These are phyloP conservation scores for Coleophoma cylindrospora DNA, from an alignment of 2,329 filamentous ascomycete genomes.

Conservation along the genomic window DNA sequence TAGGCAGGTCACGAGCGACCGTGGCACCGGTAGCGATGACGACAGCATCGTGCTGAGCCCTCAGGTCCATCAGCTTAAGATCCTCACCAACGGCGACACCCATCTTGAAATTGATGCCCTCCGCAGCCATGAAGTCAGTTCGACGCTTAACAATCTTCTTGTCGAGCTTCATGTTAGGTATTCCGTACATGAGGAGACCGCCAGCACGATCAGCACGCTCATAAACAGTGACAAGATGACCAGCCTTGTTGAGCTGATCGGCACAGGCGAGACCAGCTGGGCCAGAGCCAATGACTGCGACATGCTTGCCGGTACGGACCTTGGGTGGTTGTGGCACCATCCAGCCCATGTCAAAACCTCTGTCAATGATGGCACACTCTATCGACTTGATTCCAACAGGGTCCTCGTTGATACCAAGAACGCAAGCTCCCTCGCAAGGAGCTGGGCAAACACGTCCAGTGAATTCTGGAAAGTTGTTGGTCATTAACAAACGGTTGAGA, in stretches of 20 bases:
- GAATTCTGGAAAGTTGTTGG: slow-evolving; percentile 98
- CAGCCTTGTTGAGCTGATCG: slow-evolving; percentile 91
- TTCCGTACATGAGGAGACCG: slow-evolving; percentile 95
- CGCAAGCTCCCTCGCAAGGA: slow-evolving; percentile 93
- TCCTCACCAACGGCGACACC: slow-evolving; percentile 74
- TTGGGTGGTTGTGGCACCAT: slow-evolving; percentile 80
- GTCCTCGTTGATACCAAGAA: slow-evolving; percentile 93
- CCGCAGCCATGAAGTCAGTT: slow-evolving; percentile 88
- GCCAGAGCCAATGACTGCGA: slow-evolving; percentile 88
- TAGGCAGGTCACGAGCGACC: slow-evolving; percentile 86
- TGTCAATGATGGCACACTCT: slow-evolving; percentile 95
- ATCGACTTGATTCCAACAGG: slow-evolving; percentile 98
- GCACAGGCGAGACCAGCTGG: slow-evolving; percentile 86
- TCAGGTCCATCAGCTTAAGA: slow-evolving; percentile 65
- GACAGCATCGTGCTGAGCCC: slow-evolving; percentile 72
- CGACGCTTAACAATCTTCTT: slow-evolving; percentile 95
- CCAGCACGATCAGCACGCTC: slow-evolving; percentile 88
- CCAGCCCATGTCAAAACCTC: slow-evolving; percentile 97
- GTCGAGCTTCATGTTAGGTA: slow-evolving; percentile 99
- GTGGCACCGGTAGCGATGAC: slow-evolving; percentile 91
- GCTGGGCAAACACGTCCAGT: slow-evolving; percentile 95
- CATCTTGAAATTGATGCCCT: slow-evolving; percentile 80
- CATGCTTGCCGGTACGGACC: slow-evolving; percentile 78
- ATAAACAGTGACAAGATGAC: slow-evolving; percentile 84
- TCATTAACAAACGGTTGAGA: slow-evolving; percentile 86